Conservation (phyloP, 495 filamentous ascomycete genomes). For the Penicillium taxi region DNA sequence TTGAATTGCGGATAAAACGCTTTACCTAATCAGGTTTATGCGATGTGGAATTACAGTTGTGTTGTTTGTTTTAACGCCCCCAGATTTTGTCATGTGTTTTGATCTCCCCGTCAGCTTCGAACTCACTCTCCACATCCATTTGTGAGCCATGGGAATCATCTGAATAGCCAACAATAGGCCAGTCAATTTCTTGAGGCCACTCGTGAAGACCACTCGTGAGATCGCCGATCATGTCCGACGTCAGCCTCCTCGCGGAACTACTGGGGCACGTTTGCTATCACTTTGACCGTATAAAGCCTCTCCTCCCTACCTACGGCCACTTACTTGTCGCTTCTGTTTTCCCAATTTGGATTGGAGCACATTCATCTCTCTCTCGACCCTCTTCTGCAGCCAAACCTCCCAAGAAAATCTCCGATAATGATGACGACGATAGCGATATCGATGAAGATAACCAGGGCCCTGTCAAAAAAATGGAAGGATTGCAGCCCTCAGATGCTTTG, state of each 20-base stretch:
- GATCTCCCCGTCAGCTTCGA: no score
- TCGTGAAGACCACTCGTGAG: no score
- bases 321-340: slow-evolving; percentile 60
- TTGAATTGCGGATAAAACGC: no score
- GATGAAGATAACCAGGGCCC: slow-evolving; percentile 41
- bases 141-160: no score
- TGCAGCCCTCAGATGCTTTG: slow-evolving; percentile 75
- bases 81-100: no score
- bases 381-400: slow-evolving; percentile 63
- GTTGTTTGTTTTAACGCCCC: no score
- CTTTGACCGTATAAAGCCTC: slow-evolving; percentile 42
- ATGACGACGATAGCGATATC: slow-evolving; percentile 44
- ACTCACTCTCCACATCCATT: no score
- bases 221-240: no score
- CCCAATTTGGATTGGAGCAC: slow-evolving; percentile 63
- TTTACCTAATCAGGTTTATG: no score
- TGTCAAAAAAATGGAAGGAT: slow-evolving; percentile 58
- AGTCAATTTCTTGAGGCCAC: no score
- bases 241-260: slow-evolving; percentile 40
- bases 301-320: slow-evolving; percentile 60
- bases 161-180: no score
- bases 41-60: no score
- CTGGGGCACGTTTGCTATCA: slow-evolving; percentile 44
- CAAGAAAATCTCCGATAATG: slow-evolving; percentile 40
- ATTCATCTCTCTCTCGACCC: slow-evolving; percentile 66